A percentile compares a stretch with the other conserved stretches of the same genome.
These are phyloP conservation scores for Pythium graminicola DNA, from an alignment of 352 stramenopile genomes.

Conservation along the genomic window DNA sequence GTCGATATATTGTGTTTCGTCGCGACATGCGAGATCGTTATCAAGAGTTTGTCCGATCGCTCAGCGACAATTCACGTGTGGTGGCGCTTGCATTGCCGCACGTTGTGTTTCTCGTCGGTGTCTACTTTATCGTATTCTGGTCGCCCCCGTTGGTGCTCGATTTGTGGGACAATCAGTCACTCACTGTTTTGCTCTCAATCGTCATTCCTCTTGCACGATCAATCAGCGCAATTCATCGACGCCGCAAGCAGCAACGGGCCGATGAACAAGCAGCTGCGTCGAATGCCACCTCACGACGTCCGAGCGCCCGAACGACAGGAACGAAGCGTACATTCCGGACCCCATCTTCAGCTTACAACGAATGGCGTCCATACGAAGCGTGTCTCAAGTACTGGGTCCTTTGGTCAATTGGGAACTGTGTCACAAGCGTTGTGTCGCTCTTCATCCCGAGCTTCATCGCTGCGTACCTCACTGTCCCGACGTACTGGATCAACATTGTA, in stretches of 20 bases:
- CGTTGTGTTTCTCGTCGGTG: conserved; percentile 47
- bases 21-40: conserved; percentile 53
- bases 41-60: conserved; percentile 54
- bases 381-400: conserved; percentile 83
- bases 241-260: conserved; percentile 27
- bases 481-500: conserved; percentile 60
- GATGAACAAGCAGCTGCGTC: not conserved
- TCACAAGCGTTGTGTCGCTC: conserved; percentile 46
- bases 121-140: conserved; percentile 55
- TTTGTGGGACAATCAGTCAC: conserved; percentile 46
- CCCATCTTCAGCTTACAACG: conserved; percentile 20
- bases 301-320: not conserved
- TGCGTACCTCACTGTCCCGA: conserved; percentile 41
- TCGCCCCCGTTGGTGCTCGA: conserved; percentile 38
- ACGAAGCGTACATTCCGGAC: not conserved
- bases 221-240: conserved; percentile 51
- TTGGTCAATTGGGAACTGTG: conserved; percentile 52
- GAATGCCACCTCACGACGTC: not conserved
- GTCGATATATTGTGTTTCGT: conserved; percentile 46
- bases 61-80: conserved; percentile 53
- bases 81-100: conserved; percentile 63
- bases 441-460: conserved; percentile 61
- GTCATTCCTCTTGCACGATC: conserved; percentile 66
- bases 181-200: conserved; percentile 53
- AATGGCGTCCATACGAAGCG: conserved; percentile 66